Conservation (phyloP, 768 basidiomycete species). For the Hypholoma sublateritium region DNA sequence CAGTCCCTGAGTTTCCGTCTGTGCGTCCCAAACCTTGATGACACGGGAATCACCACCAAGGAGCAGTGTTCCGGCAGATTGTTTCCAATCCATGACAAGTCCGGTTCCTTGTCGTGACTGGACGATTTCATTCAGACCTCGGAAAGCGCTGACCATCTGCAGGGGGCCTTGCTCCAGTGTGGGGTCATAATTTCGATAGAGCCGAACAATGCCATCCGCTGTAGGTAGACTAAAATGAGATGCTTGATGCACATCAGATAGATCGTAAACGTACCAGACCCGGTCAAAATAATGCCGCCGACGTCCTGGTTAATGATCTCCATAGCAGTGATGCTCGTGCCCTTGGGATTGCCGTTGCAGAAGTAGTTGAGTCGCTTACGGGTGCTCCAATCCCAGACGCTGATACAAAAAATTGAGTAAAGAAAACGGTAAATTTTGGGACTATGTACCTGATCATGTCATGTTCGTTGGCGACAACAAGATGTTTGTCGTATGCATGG, state of each 20-base stretch:
- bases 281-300: conserved; percentile 85
- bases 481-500: conserved; percentile 90
- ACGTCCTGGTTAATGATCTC: conserved; percentile 96
- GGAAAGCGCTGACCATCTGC: conserved; percentile 93
- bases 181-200: conserved; percentile 91
- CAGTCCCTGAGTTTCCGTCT: conserved; percentile 75
- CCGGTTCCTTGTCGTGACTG: conserved; percentile 78
- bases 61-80: conserved; percentile 80
- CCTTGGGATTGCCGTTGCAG: conserved; percentile 83
- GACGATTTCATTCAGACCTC: conserved; percentile 78
- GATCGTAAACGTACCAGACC: conserved; percentile 59
- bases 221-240: not conserved
- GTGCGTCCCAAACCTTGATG: conserved; percentile 94
- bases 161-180: conserved; percentile 67
- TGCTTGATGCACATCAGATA: not conserved
- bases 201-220: conserved; percentile 92
- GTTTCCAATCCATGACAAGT: conserved; percentile 92
- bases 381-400: conserved; percentile 94
- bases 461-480: conserved; percentile 81
- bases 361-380: conserved; percentile 79
- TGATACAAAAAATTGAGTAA: conserved; percentile 27
- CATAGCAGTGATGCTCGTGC: conserved; percentile 83
- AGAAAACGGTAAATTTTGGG: not conserved
- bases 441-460: conserved; percentile 77
- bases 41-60: conserved; percentile 89